Evolutionary conservation across 768 basidiomycete genomes (phyloP).

Genomic region (Pholiota conissans): DNA sequence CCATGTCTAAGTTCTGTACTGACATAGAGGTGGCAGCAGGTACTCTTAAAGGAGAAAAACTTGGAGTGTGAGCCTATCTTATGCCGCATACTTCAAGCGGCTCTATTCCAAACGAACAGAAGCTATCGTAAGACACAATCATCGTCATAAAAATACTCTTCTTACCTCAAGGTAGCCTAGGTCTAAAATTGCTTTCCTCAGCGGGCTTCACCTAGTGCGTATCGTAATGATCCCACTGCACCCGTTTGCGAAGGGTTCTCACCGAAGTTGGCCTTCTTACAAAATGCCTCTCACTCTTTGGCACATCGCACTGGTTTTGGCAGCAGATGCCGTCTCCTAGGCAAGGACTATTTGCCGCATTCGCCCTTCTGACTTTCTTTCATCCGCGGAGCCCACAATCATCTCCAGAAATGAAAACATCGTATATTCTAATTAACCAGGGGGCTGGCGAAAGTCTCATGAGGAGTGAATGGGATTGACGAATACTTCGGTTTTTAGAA

Average conservation of each 20-base stretch:
- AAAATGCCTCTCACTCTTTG: not conserved
- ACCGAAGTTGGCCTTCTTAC: not conserved
- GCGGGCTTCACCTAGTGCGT: not conserved
- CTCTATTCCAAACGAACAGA: conserved; percentile 4
- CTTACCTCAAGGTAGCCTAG: not conserved
- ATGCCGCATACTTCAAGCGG: not conserved
- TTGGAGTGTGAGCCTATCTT: not conserved
- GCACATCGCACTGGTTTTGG: not conserved
- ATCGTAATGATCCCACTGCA: not conserved
- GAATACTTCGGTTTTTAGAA: not conserved
- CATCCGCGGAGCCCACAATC: conserved; percentile 3
- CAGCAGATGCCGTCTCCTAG: conserved; percentile 5
- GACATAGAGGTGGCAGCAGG: not conserved
- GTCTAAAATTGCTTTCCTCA: not conserved
- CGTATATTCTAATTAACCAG: not conserved
- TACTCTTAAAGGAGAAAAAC: not conserved
- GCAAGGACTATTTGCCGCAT: not conserved
- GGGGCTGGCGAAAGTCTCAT: not conserved
- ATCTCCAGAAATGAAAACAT: not conserved
- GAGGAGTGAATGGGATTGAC: not conserved
- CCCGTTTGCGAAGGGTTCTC: not conserved
- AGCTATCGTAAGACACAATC: conserved; percentile 12
- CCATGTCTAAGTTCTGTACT: not conserved
- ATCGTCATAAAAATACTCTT: conserved; percentile 10
- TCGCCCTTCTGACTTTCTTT: not conserved